Evolutionary conservation across 305 asterid genomes (phyloP), one percentile per base, ranked within the genome.

Genomic region (Fraxinus ornus): DNA sequence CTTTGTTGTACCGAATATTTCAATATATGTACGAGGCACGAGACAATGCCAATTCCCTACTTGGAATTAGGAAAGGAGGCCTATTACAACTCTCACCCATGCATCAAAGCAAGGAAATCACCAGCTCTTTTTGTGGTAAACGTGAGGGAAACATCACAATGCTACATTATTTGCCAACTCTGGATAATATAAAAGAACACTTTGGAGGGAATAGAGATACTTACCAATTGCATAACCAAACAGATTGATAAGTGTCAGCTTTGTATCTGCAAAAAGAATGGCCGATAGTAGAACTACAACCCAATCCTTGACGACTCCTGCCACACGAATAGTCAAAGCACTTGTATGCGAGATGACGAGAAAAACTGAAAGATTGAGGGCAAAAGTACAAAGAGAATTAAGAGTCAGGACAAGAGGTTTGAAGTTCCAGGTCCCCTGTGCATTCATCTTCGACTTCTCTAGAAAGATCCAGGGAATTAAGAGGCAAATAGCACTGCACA

Each of bases 281-380:
- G 98, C 98, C 13, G 98, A 95, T 52, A 95, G 86, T 39, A 95
- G 90, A 81, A 95, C 98, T n/a, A 95, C 98, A 79, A 93, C 97
- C 98, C 98, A 95, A 83, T 95, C 98, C 88, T 95, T 95, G 81
- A 95, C 98, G 22, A 95, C 98, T 72, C 98, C 98, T 80, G 98
- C 98, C 78, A 95, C 97, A 74, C 98, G 98, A 78, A 95, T 95
- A 78, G 98, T 95, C 87, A 94, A 90, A 81, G 98, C 98, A 90
- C 98, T 94, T 30, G 98, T 94, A 78, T 92, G 96, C 1, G 97
- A 90, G 79, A 95, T 95, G 82, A 95, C 98, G 26, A 95, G 98
- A 83, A 94, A 94, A 84, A 93, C 98, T 32, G 98, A 92, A 76
- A 94, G 93, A 88, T 94, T 94, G 81, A 94, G 94, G 66, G 96